A percentile compares a stretch with the other conserved stretches of the same genome.
Conservation (phyloP, 225 moss, liverwort and hornwort species). For the Sphagnum contortum region DNA sequence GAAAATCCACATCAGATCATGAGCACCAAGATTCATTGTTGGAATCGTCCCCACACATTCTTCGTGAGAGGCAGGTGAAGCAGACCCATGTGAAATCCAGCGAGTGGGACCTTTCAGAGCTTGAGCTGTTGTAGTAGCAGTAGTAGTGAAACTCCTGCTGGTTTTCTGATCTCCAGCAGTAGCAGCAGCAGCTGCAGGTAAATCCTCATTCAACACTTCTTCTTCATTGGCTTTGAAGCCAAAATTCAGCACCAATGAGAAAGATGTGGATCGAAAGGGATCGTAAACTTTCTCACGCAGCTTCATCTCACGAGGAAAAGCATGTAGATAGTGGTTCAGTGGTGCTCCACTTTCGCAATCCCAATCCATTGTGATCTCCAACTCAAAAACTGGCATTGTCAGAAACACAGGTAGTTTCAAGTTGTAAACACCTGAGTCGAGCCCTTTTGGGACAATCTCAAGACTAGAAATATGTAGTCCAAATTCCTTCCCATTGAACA, state of each 20-base stretch:
- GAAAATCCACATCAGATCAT: conserved; percentile 87
- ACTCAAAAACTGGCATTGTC: conserved; percentile 72
- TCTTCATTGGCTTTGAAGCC: conserved; percentile 57
- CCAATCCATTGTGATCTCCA: conserved; percentile 90
- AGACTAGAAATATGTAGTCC: conserved; percentile 43
- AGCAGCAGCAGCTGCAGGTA: background rate
- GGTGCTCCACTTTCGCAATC: conserved; percentile 88
- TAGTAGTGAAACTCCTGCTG: too few relatives aligned
- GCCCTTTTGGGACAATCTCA: conserved; percentile 36
- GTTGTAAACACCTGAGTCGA: conserved; percentile 39
- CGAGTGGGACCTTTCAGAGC: conserved; percentile 24
- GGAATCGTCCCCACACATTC: conserved; percentile 47
- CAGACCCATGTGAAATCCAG: conserved; percentile 36
- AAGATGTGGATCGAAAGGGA: conserved; percentile 83
- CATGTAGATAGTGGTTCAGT: conserved; percentile 85
- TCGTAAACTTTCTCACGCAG: conserved; percentile 66
- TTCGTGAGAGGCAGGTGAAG: conserved; percentile 50
- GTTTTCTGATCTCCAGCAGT: too few relatives aligned
- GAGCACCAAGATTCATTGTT: conserved; percentile 66
- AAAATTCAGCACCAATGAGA: conserved; percentile 77
- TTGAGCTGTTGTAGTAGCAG: too few relatives aligned
- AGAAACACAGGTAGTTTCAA: conserved; percentile 66
- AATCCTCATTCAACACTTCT: conserved; percentile 32
- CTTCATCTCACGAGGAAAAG: conserved; percentile 66
- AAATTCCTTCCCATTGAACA: conserved; percentile 69